Conservation (phyloP, 306 rosid species). For the Prunus campanulata region DNA sequence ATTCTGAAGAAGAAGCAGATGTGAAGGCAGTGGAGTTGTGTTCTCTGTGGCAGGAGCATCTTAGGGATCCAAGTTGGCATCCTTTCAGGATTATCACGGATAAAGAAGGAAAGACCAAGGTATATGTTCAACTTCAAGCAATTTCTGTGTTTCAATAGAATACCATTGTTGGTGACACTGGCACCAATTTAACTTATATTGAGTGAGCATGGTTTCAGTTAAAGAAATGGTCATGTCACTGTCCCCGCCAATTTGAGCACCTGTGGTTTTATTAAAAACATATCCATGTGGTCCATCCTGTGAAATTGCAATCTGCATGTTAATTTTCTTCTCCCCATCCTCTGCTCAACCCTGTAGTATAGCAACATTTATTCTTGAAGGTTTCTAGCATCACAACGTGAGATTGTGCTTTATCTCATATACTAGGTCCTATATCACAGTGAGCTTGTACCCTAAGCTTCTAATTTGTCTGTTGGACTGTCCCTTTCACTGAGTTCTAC, state of each 20-base stretch:
- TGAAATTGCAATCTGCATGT: not conserved
- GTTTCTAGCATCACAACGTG: not conserved
- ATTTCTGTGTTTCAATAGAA: not conserved
- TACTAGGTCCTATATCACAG: not conserved
- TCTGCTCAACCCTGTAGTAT: not conserved
- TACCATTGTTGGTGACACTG: not conserved
- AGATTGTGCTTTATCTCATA: not conserved
- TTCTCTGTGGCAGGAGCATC: conserved; percentile 52
- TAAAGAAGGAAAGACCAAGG: conserved; percentile 32
- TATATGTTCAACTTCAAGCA: conserved; percentile 16
- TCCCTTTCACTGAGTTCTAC: too few relatives aligned
- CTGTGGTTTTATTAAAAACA: not conserved
- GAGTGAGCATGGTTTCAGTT: not conserved
- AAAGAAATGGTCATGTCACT: not conserved
- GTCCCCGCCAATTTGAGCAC: not conserved
- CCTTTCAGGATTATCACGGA: conserved; percentile 53
- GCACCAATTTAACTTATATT: not conserved
- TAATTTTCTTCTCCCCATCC: not conserved
- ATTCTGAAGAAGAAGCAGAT: conserved; percentile 25
- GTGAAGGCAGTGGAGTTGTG: conserved; percentile 39
- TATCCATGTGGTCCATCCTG: not conserved
- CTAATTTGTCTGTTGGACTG: too few relatives aligned
- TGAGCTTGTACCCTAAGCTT: not conserved
- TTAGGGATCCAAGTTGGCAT: conserved; percentile 76
- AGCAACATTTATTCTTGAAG: not conserved